Evolutionary conservation across 78 protist genomes (phyloP).

Genomic region (Protostelium mycophagum): DNA sequence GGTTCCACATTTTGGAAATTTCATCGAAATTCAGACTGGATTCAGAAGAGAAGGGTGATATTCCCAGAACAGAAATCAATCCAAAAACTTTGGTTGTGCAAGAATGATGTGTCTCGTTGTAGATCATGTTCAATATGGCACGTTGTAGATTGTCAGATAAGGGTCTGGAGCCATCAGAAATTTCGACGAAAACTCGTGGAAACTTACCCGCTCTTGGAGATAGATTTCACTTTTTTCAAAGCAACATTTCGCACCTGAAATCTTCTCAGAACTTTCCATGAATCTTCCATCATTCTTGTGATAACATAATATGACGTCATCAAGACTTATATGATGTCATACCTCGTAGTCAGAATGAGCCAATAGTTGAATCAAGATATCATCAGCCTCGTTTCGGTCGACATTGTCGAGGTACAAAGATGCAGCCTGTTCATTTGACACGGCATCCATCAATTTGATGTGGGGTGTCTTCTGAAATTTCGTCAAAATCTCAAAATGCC

Average conservation of each 20-base stretch:
- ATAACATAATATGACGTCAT: background rate
- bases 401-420: background rate
- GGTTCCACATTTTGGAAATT: background rate
- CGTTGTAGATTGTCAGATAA: conserved; percentile 22
- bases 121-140: conserved; percentile 1
- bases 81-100: conserved; percentile 15
- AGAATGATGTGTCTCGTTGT: conserved; percentile 7
- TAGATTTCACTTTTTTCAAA: background rate
- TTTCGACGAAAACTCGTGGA: too few species aligned
- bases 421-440: background rate
- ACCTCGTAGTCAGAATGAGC: background rate
- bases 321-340: background rate
- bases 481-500: too few species aligned
- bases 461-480: background rate
- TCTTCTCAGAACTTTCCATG: background rate
- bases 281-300: too few species aligned
- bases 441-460: background rate
- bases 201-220: background rate
- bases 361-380: background rate
- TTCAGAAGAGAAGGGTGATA: conserved; percentile 1
- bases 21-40: background rate
- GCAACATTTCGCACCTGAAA: background rate
- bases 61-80: background rate
- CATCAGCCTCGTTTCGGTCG: background rate
- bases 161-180: too few species aligned